Evolutionary conservation across 23 red algal species (phyloP).

Genomic region (Agarophyton chilense): DNA sequence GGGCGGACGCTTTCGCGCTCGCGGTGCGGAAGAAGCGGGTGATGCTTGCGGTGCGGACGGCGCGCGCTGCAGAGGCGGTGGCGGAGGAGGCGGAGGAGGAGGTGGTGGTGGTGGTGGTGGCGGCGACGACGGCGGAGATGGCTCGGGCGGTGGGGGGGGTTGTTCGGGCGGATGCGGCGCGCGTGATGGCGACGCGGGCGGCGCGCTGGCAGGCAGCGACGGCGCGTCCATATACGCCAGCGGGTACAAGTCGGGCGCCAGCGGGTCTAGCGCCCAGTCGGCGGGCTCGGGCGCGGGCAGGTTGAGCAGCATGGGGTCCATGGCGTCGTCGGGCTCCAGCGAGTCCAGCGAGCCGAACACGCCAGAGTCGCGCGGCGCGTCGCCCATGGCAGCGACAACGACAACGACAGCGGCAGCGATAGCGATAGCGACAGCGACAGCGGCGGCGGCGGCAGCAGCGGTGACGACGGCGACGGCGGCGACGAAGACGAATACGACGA

Average conservation of each 20-base stretch:
- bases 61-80: background rate
- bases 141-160: background rate
- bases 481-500: background rate
- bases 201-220: conserved; percentile 6
- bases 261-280: conserved; percentile 54
- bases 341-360: conserved; percentile 24
- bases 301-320: conserved; percentile 61
- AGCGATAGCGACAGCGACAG: background rate
- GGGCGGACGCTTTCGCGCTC: background rate
- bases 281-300: conserved; percentile 44
- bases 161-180: background rate
- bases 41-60: background rate
- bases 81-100: too few relatives aligned
- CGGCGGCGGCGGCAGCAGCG: background rate
- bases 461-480: background rate
- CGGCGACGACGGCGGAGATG: background rate
- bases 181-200: background rate
- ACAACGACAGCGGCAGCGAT: background rate
- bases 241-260: conserved; percentile 23
- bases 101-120: conserved; percentile 44
- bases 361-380: conserved; percentile 34
- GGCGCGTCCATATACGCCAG: conserved; percentile 36
- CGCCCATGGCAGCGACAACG: conserved; percentile 6
- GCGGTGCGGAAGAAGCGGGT: background rate
- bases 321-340: conserved; percentile 31